Base-by-base conservation (phyloP, 2,329 filamentous ascomycete species). In the Arthrobotrys pseudoclavata region DNA sequence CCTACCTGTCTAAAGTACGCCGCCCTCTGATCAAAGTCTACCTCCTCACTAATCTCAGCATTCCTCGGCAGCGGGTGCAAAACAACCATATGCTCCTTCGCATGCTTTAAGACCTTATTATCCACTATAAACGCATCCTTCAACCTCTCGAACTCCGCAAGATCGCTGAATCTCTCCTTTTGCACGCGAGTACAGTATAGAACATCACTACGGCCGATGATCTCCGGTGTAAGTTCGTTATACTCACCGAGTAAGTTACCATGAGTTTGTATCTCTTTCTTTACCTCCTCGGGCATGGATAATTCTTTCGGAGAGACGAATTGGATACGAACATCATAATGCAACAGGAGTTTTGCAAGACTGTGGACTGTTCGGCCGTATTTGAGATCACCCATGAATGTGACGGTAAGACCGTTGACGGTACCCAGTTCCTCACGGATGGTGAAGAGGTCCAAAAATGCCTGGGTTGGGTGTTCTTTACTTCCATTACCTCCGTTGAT, bases 361-460 rank as follows among this genome's bases (percentile, higher is more conserved):
- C 94, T 97, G 87, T 99, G 96, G 12, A 99, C 95, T 0, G 96
- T 93, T 74, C 96, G 92, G 55, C 96, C 96, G 84, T 97, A 96
- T 80, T 92, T 90, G 72, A 99, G 90, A 83, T 99, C 96, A 82
- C 96, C 96, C 52, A 93, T 88, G 84, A 99, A 99, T 62, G 96
- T 99, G 83, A 99, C 96, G 52, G 93, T 98, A 79, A 99, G 87
- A 64, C 95, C 95, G 83, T 95, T 94, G 70, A 98, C 95, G 0
- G 94, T 97, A 79, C 96, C 96, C 7, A 98, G 88, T 85, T 99
- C 96, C 85, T 99, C 96, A 81, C 96, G 93, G 83, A 99, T 99
- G 68, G 96, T 98, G 87, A 97, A 99, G 72, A 99, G 91, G 82
- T 99, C 96, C 22, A 99, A 87, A 88, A 99, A 96, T 0, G 96